A percentile compares a stretch with the other conserved stretches of the same genome.
phyloP scores from a whole-genome alignment of 345 rosid genomes.

The Jatropha curcas region DNA sequence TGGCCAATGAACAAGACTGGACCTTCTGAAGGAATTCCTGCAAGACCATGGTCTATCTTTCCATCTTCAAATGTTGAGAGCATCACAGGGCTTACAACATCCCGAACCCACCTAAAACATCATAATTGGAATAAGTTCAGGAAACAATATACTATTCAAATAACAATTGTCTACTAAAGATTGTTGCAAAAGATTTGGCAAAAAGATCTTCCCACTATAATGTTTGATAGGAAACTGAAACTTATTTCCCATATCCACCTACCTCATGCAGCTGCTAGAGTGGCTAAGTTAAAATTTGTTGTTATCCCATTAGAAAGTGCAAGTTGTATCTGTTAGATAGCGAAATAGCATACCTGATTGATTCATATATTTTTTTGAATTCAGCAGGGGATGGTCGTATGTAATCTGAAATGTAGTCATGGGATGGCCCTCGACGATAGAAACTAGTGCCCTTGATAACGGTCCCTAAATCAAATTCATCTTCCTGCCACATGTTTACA shows the following conservation, averaged over 20 bases:
- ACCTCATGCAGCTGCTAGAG: not conserved
- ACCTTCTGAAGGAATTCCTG: conserved; percentile 72
- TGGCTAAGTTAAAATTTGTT: not conserved
- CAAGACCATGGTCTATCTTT: conserved; percentile 60
- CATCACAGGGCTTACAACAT: conserved; percentile 56
- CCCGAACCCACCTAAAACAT: conserved; percentile 35
- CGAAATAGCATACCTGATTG: conserved; percentile 33
- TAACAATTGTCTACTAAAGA: not conserved
- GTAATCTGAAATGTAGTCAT: conserved; percentile 47
- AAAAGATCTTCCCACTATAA: not conserved
- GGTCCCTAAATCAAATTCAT: conserved; percentile 40
- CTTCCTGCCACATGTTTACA: conserved; percentile 44
- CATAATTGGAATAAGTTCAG: not conserved
- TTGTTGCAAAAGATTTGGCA: not conserved
- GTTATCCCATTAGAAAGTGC: no score
- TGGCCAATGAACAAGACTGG: conserved; percentile 77
- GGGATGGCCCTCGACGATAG: conserved; percentile 54
- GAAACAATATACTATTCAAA: no score
- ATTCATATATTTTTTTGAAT: conserved; percentile 35
- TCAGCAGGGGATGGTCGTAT: conserved; percentile 51
- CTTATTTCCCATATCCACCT: not conserved
- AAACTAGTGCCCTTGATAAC: conserved; percentile 44
- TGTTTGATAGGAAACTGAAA: not conserved
- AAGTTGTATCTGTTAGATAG: not conserved
- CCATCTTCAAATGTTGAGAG: conserved; percentile 72